Percentiles rank a stretch among this genome's conserved stretches.
Conservation (phyloP, 495 filamentous ascomycete species). For the Viridothelium virens region DNA sequence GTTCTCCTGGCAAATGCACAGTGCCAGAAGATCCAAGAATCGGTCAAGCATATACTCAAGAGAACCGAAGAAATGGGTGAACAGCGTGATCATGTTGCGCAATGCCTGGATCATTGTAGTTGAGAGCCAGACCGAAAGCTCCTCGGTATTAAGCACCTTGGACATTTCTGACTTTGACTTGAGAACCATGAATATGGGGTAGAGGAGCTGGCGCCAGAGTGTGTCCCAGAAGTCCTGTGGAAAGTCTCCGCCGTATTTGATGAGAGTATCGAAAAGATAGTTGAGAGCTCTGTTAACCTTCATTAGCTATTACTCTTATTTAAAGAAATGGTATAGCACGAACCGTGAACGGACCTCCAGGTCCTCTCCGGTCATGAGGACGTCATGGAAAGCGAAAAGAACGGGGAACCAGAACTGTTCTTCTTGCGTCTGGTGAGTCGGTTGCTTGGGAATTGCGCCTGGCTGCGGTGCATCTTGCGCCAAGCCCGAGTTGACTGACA, state of each 20-base stretch:
- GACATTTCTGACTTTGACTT: slow-evolving; percentile 85
- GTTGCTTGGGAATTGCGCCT: slow-evolving; percentile 47
- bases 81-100: slow-evolving; percentile 95
- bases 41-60: slow-evolving; percentile 95
- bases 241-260: slow-evolving; percentile 84
- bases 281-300: slow-evolving; percentile 62
- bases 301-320: background rate
- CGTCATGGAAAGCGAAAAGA: slow-evolving; percentile 96
- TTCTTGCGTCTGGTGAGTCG: slow-evolving; percentile 62
- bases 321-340: background rate
- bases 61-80: slow-evolving; percentile 95
- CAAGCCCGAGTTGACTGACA: slow-evolving; percentile 52
- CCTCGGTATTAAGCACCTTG: slow-evolving; percentile 86
- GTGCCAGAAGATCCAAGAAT: slow-evolving; percentile 82
- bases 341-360: slow-evolving; percentile 82
- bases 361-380: slow-evolving; percentile 97
- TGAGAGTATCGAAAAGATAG: slow-evolving; percentile 90
- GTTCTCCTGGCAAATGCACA: slow-evolving; percentile 98
- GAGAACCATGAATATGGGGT: slow-evolving; percentile 96
- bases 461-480: slow-evolving; percentile 38
- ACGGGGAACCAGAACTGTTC: slow-evolving; percentile 99
- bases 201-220: slow-evolving; percentile 90
- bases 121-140: slow-evolving; percentile 96
- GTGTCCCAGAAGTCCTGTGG: slow-evolving; percentile 97
- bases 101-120: slow-evolving; percentile 99